Conservation (phyloP, 1,284 basidiomycete species). For the Malassezia sp. region DNA sequence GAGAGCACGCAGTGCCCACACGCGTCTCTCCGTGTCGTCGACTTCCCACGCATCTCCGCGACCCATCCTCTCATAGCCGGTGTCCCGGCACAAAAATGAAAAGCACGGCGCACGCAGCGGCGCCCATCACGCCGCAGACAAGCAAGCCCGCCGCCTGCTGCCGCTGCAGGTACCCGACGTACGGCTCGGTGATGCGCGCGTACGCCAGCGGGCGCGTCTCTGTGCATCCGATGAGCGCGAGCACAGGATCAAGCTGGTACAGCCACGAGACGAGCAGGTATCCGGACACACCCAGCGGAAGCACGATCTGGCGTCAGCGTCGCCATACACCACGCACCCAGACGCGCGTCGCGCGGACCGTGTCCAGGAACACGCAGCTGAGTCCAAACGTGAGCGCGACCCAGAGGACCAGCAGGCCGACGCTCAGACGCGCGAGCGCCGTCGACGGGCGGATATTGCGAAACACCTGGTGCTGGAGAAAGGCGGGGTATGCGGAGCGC, state of each 20-base stretch:
- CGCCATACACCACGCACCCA: conserved; percentile 61
- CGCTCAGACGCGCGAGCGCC: conserved; percentile 59
- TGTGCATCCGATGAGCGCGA: conserved; percentile 48
- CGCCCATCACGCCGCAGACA: conserved; percentile 57
- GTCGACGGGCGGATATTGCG: conserved; percentile 87
- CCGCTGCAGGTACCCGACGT: conserved; percentile 75
- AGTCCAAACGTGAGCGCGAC: conserved; percentile 78
- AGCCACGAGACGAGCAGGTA: conserved; percentile 83
- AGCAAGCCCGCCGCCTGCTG: conserved; percentile 74
- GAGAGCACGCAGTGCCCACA: too few relatives aligned
- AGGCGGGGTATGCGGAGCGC: conserved; percentile 71
- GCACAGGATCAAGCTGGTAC: conserved; percentile 85
- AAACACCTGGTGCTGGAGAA: conserved; percentile 89
- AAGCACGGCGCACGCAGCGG: conserved; percentile 65
- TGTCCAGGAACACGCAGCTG: conserved; percentile 82
- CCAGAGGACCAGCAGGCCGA: conserved; percentile 80
- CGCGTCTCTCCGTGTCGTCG: too few relatives aligned
- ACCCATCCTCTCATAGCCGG: conserved; percentile 61
- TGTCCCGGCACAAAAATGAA: conserved; percentile 88
- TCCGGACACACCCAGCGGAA: conserved; percentile 81
- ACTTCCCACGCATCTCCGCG: too few relatives aligned
- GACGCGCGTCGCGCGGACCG: conserved; percentile 75
- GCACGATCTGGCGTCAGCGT: conserved; percentile 51
- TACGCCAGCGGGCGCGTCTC: conserved; percentile 68
- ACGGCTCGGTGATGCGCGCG: conserved; percentile 75